Evolutionary conservation across 176 grass and related monocot species (phyloP).

Genomic region (Miscanthus lutarioriparius): DNA sequence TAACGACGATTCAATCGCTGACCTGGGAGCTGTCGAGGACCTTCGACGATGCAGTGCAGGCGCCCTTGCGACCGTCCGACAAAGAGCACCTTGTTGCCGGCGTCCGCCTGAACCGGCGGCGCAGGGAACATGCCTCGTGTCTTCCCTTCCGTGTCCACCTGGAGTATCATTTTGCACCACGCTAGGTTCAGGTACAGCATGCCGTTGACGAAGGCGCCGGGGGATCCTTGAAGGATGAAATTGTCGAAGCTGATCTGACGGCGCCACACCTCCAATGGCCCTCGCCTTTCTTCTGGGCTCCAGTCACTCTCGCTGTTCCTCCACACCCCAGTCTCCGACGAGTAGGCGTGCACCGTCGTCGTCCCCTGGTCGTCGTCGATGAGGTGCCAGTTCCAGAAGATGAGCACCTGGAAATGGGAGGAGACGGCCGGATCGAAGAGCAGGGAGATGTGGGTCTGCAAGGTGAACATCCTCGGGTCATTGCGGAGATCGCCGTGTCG

Average conservation of each 20-base stretch:
- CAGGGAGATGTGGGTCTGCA: background rate
- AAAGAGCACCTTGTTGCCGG: background rate
- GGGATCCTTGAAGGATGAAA: background rate
- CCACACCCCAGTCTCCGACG: background rate
- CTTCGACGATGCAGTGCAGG: background rate
- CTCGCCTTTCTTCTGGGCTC: background rate
- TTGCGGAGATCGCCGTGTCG: background rate
- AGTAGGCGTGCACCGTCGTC: background rate
- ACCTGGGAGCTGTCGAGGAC: background rate
- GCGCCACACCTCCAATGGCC: background rate
- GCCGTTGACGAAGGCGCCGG: background rate
- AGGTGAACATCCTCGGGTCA: background rate
- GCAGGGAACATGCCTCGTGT: background rate
- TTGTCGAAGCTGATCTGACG: background rate
- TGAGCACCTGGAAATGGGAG: background rate
- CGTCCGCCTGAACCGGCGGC: rapidly evolving
- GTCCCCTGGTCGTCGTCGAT: background rate
- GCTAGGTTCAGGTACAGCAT: background rate
- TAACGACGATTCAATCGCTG: background rate
- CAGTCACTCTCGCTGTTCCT: background rate
- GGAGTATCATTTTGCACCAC: background rate
- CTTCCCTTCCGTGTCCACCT: background rate
- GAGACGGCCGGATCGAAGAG: background rate
- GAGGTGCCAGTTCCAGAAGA: background rate
- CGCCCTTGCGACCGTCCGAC: background rate